Base-by-base conservation (phyloP, 2,329 filamentous ascomycete species). In the Aspergillus sp. region DNA sequence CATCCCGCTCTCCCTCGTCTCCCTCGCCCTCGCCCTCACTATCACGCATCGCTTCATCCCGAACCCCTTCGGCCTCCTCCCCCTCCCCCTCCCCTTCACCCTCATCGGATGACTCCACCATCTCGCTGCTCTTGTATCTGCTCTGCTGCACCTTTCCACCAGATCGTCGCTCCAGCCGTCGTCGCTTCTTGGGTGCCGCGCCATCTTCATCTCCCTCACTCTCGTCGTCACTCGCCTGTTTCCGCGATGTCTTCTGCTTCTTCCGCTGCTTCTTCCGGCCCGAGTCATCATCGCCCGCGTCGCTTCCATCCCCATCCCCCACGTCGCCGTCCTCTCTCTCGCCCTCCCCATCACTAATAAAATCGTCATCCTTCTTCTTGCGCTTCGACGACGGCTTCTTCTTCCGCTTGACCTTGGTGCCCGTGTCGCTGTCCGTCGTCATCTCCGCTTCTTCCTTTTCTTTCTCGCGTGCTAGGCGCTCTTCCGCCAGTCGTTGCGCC, bases 101-200 rank as follows among this genome's bases (percentile, higher is more conserved):
- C 2, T 62, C 61, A 41, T 86, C 83, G 50, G 83, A 88, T 52
- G 91, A 86, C 40, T 88, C 84, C 29, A 95, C 82, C 52, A 89
- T 80, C 67, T 94, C 89, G 1, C 79, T 82, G 43, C 85, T 90
- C 77, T 95, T 95, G 75, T 80, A 94, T 68, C 94, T 94, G 64
- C 66, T 68, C 54, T 54, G 58, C 43, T 64, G 67, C 57, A 55
- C 61, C 57, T 62, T 69, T 42, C 55, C 64, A 55, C 58, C 59
- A 29, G 63, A 58, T 59, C 79, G 79, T 49, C 78, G 68, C 56
- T 81, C 79, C 44, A 83, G 58, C 58, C 77, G 77, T 63, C 79
- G 73, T 61, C 78, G 77, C 70, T 83, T 83, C 68, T 78, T 78
- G 5, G 70, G 69, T 7, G 63, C 68, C 32, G 62, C 56, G 35